Percentiles rank a stretch among this genome's conserved stretches.
These are phyloP conservation scores for Vachellia pachyceras DNA, from an alignment of 306 rosid species.

Conservation along the genomic window DNA sequence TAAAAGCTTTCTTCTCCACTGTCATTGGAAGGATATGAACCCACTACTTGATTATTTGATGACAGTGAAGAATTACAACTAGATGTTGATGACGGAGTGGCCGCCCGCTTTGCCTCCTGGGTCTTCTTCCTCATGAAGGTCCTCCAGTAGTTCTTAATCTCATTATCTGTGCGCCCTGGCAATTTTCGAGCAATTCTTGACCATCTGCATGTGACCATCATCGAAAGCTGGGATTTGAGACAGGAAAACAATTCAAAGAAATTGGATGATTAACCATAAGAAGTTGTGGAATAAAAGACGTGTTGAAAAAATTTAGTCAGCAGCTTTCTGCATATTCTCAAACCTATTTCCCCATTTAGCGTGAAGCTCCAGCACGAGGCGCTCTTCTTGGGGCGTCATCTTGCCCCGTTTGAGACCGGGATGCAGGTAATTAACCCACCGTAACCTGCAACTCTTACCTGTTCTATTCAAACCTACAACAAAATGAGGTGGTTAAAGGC, in stretches of 20 bases:
- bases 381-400: conserved; percentile 90
- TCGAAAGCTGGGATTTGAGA: neutral
- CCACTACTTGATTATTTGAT: conserved; percentile 58
- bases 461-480: conserved; percentile 93
- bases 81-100: conserved; percentile 42
- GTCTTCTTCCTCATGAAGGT: conserved; percentile 93
- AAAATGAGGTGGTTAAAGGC: conserved; percentile 55
- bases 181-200: conserved; percentile 88
- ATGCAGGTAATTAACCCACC: conserved; percentile 97
- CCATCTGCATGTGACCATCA: conserved; percentile 62
- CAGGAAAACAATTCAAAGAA: conserved; percentile 10
- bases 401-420: conserved; percentile 96
- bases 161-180: conserved; percentile 97
- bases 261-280: neutral
- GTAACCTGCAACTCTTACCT: conserved; percentile 93
- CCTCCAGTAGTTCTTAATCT: conserved; percentile 97
- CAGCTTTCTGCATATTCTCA: conserved; percentile 23
- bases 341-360: conserved; percentile 98
- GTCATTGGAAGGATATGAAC: conserved; percentile 50
- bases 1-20: conserved; percentile 78
- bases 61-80: conserved; percentile 49
- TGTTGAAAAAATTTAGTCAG: neutral
- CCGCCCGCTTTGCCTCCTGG: conserved; percentile 64
- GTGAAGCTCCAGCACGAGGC: conserved; percentile 85
- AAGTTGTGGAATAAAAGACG: neutral